Evolutionary conservation across 2,329 filamentous ascomycete genomes (phyloP), one percentile per base, ranked within the genome.

Genomic region (Sclerotinia minor): DNA sequence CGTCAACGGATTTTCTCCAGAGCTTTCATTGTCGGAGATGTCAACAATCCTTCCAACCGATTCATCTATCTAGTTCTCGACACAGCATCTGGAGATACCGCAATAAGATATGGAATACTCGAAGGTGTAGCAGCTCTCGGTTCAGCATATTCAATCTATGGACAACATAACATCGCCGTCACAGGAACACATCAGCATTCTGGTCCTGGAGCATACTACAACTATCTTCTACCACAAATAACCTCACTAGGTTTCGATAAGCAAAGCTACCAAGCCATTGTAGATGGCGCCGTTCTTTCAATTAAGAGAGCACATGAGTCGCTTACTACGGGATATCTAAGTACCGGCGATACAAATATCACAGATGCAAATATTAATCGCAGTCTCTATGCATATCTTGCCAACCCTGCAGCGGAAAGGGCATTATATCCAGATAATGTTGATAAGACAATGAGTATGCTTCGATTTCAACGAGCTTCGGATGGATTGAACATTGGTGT

Each of bases 181-280:
- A 96, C 92, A 0, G 94, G 93, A 67, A 97, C 94, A 0, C 94
- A 98, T 78, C 93, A 91, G 35, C 94, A 97, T 79, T 89, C 93
- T 41, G 94, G 94, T 0, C 94, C 94, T 0, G 94, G 91, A 3
- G 94, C 90, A 7, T 97, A 92, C 92, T 83, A 95, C 76, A 98
- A 97, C 79, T 97, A 97, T 77, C 84, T 97, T 15, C 83, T 97
- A 6, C 94, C 94, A 3, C 94, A 97, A 77, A 89, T 97, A 71
- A 96, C 94, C 0, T 93, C 88, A 74, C 83, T 90, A 67, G 94
- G 94, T 0, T 97, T 97, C 73, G 85, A 92, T 78, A 86, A 88
- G 74, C 90, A 96, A 78, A 94, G 91, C 74, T 96, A 96, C 75
- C 85, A 90, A 72, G 93, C 94, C n/a, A 92, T 98, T 70, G 92